Conservation (phyloP, 2,329 filamentous ascomycete genomes). For the Kalmusia sp. region DNA sequence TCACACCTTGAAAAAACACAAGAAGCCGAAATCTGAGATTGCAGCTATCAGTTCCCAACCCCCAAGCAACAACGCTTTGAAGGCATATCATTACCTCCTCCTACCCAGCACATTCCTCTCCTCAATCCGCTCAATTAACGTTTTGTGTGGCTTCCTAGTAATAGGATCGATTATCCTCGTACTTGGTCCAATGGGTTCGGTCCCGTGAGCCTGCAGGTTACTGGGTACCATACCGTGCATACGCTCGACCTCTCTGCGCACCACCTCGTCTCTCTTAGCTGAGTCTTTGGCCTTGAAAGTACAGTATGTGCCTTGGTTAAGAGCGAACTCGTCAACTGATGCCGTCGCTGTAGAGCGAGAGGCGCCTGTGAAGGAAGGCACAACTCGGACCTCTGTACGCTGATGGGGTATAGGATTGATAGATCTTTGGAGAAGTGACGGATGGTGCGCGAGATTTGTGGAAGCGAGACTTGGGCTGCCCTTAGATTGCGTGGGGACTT, state of each 20-base stretch:
- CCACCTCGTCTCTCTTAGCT: no score
- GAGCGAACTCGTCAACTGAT: not conserved
- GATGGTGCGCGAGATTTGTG: not conserved
- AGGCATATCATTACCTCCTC: not conserved
- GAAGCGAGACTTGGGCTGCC: no score
- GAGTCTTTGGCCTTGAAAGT: not conserved
- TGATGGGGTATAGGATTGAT: not conserved
- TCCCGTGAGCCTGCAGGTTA: not conserved
- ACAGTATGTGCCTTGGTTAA: slow-evolving; percentile 7
- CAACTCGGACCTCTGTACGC: not conserved
- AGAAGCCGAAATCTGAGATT: no score
- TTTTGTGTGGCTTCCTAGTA: not conserved
- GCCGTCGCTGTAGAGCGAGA: slow-evolving; percentile 4
- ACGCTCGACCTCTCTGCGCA: no score
- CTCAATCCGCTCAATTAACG: not conserved
- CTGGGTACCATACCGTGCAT: no score
- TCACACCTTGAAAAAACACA: no score
- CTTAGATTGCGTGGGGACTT: no score
- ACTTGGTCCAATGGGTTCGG: slow-evolving; percentile 5
- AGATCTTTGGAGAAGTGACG: not conserved
- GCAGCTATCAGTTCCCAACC: no score
- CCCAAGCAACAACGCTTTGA: no score
- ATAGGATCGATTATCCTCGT: not conserved
- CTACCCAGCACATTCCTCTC: not conserved
- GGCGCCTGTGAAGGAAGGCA: slow-evolving; percentile 1